These are phyloP conservation scores for Ensete ventricosum DNA, from an alignment of 176 grass and related monocot genomes.

Conservation along the genomic window DNA sequence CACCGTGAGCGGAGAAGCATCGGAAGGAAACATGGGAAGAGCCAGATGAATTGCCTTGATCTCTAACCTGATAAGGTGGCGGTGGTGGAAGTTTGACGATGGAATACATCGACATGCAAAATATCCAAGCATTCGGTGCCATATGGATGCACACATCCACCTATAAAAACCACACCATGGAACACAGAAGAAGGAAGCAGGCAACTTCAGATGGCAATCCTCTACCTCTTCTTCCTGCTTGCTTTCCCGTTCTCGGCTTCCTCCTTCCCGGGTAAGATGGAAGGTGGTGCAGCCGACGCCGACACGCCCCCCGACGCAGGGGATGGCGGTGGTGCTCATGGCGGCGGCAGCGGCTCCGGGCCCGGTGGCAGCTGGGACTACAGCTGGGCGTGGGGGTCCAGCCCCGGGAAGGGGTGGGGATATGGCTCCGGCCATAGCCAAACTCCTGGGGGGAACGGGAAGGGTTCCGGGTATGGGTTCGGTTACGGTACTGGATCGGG, in stretches of 20 bases:
- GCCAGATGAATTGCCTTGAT: too few relatives aligned
- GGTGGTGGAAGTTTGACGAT: not conserved
- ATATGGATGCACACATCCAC: too few relatives aligned
- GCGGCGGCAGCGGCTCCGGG: not conserved
- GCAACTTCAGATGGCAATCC: not conserved
- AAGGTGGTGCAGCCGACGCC: not conserved
- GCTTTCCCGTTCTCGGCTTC: not conserved
- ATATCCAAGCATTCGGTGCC: not conserved
- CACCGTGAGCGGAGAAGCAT: too few relatives aligned
- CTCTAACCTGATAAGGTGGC: not conserved
- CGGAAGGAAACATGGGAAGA: too few relatives aligned
- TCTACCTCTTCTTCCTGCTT: not conserved
- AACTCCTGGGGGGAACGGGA: slow-evolving; percentile 21
- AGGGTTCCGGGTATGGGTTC: slow-evolving; percentile 27
- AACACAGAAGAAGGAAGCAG: too few relatives aligned
- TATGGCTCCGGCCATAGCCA: slow-evolving; percentile 49
- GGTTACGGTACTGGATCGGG: slow-evolving; percentile 21
- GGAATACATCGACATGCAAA: not conserved
- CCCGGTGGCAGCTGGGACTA: slow-evolving; percentile 1
- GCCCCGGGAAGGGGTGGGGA: slow-evolving; percentile 39
- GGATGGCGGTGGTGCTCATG: not conserved
- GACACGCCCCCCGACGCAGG: not conserved
- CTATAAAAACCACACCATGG: not conserved
- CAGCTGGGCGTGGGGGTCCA: slow-evolving; percentile 51
- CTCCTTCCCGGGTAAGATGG: not conserved